phyloP scores from a whole-genome alignment of 2,329 filamentous ascomycete species.

The Colletotrichum kahawae region DNA sequence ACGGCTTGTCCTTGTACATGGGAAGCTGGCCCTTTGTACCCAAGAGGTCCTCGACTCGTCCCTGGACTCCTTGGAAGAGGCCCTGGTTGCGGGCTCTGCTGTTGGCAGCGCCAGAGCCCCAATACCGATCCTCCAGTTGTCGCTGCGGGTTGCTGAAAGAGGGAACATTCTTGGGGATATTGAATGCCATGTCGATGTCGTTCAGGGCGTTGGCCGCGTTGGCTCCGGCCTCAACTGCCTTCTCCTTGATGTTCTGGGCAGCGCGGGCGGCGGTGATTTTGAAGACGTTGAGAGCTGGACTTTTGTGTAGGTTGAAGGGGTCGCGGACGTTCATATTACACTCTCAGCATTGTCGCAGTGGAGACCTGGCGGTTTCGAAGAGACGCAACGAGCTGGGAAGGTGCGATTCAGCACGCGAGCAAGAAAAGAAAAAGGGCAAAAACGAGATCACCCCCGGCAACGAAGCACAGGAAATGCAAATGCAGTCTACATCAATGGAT shows the following conservation, averaged over 20 bases:
- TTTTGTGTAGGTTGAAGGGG: constrained; percentile 44
- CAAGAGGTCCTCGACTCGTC: constrained; percentile 69
- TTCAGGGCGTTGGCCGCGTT: constrained; percentile 54
- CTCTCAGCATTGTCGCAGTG: constrained; percentile 20
- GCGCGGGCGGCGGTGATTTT: constrained; percentile 52
- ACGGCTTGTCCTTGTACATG: constrained; percentile 99
- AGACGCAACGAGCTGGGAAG: constrained; percentile 11
- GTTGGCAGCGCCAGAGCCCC: constrained; percentile 59
- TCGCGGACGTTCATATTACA: constrained; percentile 45
- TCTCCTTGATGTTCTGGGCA: constrained; percentile 48
- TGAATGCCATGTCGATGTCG: constrained; percentile 70
- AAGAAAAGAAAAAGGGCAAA: neutral
- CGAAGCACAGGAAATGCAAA: neutral
- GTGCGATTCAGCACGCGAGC: neutral
- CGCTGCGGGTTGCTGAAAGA: constrained; percentile 70
- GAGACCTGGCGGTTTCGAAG: constrained; percentile 15
- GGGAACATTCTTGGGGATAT: constrained; percentile 72
- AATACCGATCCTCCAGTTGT: constrained; percentile 68
- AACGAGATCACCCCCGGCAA: neutral
- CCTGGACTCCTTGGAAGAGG: constrained; percentile 60
- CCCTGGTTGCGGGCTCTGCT: constrained; percentile 42
- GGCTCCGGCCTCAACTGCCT: constrained; percentile 53
- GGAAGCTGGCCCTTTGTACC: constrained; percentile 69
- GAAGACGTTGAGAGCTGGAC: constrained; percentile 44
- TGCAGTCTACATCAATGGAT: constrained; percentile 16